A percentile compares a stretch with the other conserved stretches of the same genome.
Conservation (phyloP, 352 stramenopile species). For the Nothophytophthora sp. region DNA sequence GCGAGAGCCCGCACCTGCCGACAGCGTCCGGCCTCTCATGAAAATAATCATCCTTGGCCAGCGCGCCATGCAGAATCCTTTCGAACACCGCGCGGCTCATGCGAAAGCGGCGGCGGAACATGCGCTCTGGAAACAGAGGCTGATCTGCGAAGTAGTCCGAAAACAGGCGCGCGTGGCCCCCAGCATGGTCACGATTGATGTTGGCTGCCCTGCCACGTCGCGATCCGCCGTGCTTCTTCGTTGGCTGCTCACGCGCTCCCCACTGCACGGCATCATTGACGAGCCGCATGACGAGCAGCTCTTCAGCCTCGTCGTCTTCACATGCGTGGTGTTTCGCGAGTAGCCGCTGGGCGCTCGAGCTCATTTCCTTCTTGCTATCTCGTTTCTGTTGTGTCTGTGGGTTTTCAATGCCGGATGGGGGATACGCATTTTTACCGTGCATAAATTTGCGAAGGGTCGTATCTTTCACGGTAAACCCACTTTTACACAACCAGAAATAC, state of each 20-base stretch:
- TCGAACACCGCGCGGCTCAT: neutral
- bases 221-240: conserved; percentile 6
- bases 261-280: neutral
- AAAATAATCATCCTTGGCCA: conserved; percentile 4
- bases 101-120: conserved; percentile 7
- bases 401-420: too few relatives aligned
- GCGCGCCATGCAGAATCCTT: neutral
- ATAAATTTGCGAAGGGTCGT: too few relatives aligned
- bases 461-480: too few relatives aligned
- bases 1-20: conserved; percentile 3
- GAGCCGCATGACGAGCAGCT: neutral
- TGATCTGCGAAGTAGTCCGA: conserved; percentile 3
- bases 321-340: too few relatives aligned
- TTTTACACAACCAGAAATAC: too few relatives aligned
- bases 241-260: neutral
- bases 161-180: conserved; percentile 3
- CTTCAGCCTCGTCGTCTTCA: neutral
- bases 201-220: neutral
- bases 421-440: too few relatives aligned
- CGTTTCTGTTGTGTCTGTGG: too few relatives aligned
- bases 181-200: conserved; percentile 4
- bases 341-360: too few relatives aligned
- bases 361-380: too few relatives aligned
- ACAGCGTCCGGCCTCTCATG: conserved; percentile 6
- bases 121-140: neutral